Evolutionary conservation across 2,329 filamentous ascomycete species (phyloP), one percentile per base, ranked within the genome.

Genomic region (Pseudocercospora crystallina): DNA sequence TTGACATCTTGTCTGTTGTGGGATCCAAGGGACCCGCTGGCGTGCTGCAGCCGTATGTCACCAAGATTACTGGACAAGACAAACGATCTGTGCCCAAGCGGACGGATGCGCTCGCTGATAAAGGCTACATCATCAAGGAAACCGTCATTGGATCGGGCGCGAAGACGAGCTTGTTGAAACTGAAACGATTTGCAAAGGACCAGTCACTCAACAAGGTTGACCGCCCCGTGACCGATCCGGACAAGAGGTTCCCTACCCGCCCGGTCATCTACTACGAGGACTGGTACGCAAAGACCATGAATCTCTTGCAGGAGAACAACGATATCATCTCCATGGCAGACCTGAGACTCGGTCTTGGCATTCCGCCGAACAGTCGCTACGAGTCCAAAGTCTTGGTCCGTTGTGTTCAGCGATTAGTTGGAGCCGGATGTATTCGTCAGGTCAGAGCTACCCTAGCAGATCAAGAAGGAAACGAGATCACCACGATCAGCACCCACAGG

Each of bases 61-160:
- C 75, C 35, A 70, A 67, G 45, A 60, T 79, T 15, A 82, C 80
- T 56, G 79, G 79, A 5, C 83, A 86, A 66, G 82, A 86, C 64
- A 85, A 85, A 62, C 75, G 82, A 39, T 86, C 83, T 1, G 77
- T 85, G 2, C 83, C 83, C 1, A 75, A 79, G 54, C 73, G 83
- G 34, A 86, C 83, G 2, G 79, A 84, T 54, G 66, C 71, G 2
- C 70, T 86, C 34, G 73, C 75, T 5, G 65, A 71, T 32, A 83
- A 80, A 57, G 82, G 82, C 0, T 85, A 85, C 62, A 84, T 86
- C 47, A 73, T 77, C 35, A 86, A 86, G 60, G 71, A 72, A 45
- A 63, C 69, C 8, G 72, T 80, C 13, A 71, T 78, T 29, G 69
- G 72, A 15, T 73, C 73, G 50, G 73, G 75, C 3, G 67, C 73